phyloP scores from a whole-genome alignment of 345 rosid genomes.

The Gossypium longicalyx region DNA sequence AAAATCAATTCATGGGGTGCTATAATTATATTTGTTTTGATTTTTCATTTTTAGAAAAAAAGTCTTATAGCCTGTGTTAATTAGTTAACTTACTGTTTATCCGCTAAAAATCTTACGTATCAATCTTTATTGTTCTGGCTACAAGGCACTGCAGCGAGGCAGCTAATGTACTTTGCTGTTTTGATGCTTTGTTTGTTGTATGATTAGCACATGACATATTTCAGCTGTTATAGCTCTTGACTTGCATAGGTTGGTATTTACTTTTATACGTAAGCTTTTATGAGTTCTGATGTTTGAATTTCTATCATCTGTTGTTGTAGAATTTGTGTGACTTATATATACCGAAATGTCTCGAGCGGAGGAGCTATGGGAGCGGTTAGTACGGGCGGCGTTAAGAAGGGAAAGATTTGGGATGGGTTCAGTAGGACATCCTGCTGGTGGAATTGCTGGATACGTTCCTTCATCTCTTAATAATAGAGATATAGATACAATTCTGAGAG shows the following conservation, averaged over 20 bases:
- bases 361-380: conserved; percentile 83
- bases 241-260: background rate
- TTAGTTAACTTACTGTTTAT: background rate
- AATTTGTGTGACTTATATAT: conserved; percentile 1
- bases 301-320: background rate
- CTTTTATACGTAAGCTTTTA: background rate
- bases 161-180: background rate
- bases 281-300: background rate
- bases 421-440: conserved; percentile 48
- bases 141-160: background rate
- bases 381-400: conserved; percentile 68
- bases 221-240: background rate
- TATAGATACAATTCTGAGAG: conserved; percentile 83
- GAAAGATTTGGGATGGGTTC: conserved; percentile 57
- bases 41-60: background rate
- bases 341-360: conserved; percentile 73
- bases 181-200: background rate
- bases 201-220: background rate
- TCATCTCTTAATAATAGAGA: conserved; percentile 88
- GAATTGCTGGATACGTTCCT: conserved; percentile 77
- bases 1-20: background rate
- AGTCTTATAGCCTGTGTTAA: background rate
- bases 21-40: background rate
- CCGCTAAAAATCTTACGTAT: background rate
- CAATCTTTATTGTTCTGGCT: too few relatives aligned